A percentile compares a stretch with the other conserved stretches of the same genome.
phyloP scores from a whole-genome alignment of 441 rosid species.

The Pelargonium hybrid region DNA sequence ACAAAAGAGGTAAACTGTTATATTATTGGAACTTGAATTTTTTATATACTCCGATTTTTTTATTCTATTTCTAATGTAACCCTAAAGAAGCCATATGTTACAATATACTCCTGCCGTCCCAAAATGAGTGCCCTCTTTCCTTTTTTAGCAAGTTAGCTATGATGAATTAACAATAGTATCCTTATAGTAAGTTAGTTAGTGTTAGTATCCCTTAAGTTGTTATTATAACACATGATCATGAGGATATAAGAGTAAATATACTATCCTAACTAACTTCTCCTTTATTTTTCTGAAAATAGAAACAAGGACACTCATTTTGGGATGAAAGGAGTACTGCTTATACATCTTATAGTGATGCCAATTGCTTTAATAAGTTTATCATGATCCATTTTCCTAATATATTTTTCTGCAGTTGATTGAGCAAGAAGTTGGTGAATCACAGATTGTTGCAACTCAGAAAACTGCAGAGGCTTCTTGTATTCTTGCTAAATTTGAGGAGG shows the following conservation, averaged over 20 bases:
- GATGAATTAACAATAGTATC: too few relatives aligned
- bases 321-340: neutral
- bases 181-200: too few relatives aligned
- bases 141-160: too few relatives aligned
- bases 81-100: too few relatives aligned
- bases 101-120: too few relatives aligned
- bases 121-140: too few relatives aligned
- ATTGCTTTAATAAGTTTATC: neutral
- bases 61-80: neutral
- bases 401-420: constrained; percentile 53
- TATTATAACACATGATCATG: too few relatives aligned
- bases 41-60: neutral
- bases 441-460: constrained; percentile 51
- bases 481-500: constrained; percentile 82
- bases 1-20: constrained; percentile 45
- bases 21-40: neutral
- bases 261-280: too few relatives aligned
- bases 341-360: neutral
- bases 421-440: constrained; percentile 61
- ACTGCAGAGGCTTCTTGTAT: constrained; percentile 58
- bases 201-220: too few relatives aligned
- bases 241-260: too few relatives aligned
- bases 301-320: neutral
- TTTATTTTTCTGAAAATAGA: too few relatives aligned
- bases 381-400: neutral